Conservation (phyloP, 2,329 filamentous ascomycete genomes). For the Fusarium zealandicum region DNA sequence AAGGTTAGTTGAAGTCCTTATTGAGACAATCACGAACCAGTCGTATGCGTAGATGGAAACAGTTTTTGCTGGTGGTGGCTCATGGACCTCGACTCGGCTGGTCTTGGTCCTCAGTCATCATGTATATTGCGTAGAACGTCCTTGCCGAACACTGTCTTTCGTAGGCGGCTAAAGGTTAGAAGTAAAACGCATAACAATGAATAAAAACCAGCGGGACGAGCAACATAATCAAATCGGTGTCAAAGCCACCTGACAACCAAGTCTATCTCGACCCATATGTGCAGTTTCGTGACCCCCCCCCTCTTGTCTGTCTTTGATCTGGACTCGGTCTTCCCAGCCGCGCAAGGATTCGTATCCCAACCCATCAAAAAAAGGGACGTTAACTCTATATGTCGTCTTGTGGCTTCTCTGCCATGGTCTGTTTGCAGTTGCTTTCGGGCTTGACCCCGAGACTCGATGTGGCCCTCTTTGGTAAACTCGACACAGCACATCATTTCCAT, state of each 20-base stretch:
- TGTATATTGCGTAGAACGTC: conserved; percentile 37
- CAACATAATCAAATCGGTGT: conserved; percentile 24
- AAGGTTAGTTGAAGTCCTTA: conserved; percentile 3
- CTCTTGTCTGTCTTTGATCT: conserved; percentile 20
- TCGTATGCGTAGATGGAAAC: conserved; percentile 8
- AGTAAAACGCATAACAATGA: conserved; percentile 26
- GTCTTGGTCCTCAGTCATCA: conserved; percentile 38
- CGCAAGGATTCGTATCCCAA: conserved; percentile 8
- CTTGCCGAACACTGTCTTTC: conserved; percentile 17
- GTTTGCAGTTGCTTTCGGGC: conserved; percentile 19
- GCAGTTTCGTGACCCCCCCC: conserved; percentile 16
- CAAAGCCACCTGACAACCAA: conserved; percentile 31
- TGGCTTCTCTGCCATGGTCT: conserved; percentile 9
- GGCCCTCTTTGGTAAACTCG: conserved; percentile 14
- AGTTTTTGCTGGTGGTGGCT: conserved; percentile 35
- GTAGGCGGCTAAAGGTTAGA: conserved; percentile 17
- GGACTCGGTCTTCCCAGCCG: conserved; percentile 8
- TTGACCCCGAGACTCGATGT: conserved; percentile 13
- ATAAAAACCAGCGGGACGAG: conserved; percentile 19
- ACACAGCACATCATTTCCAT: conserved; percentile 9
- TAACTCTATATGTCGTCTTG: conserved; percentile 2
- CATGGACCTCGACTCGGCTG: conserved; percentile 37
- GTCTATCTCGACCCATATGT: conserved; percentile 35
- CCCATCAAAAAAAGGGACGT: background rate
- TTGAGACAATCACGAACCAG: conserved; percentile 21